phyloP scores from a whole-genome alignment of 1,139 yeast species.

The Meyerozyma guilliermondii region DNA sequence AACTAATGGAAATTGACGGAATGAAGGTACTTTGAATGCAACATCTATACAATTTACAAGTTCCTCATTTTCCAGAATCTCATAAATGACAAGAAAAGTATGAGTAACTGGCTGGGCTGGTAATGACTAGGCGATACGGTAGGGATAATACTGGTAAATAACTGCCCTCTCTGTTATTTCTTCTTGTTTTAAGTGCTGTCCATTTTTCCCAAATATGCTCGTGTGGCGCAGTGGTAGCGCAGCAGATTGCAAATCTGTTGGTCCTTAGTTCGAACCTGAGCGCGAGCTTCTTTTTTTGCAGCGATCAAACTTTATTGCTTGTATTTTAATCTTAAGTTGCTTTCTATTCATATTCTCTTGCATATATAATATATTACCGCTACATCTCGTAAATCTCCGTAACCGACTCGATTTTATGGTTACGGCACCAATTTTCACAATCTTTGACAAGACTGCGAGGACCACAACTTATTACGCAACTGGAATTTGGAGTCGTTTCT shows the following conservation, averaged over 20 bases:
- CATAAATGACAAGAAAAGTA: too few relatives aligned
- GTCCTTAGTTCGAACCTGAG: constrained; percentile 86
- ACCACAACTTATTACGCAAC: constrained; percentile 72
- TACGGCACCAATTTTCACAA: constrained; percentile 39
- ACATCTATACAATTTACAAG: too few relatives aligned
- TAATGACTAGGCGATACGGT: too few relatives aligned
- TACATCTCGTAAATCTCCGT: constrained; percentile 41
- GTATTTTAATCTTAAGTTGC: not conserved
- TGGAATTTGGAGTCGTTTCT: constrained; percentile 20
- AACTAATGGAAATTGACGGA: too few relatives aligned
- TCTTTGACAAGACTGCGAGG: constrained; percentile 49
- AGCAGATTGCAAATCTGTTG: constrained; percentile 90
- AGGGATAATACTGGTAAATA: too few relatives aligned
- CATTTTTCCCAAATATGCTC: constrained; percentile 29
- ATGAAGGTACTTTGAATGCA: too few relatives aligned
- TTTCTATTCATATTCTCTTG: not conserved
- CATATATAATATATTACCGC: not conserved
- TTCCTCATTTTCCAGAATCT: too few relatives aligned
- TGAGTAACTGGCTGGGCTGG: too few relatives aligned
- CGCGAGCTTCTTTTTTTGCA: constrained; percentile 47
- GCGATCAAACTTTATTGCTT: not conserved
- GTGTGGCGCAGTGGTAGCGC: constrained; percentile 92
- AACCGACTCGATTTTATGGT: constrained; percentile 31
- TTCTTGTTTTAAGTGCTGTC: not conserved
- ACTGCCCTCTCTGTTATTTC: too few relatives aligned